These are phyloP conservation scores for Clarireedia sp. DNA, from an alignment of 2,329 filamentous ascomycete species.

Conservation along the genomic window DNA sequence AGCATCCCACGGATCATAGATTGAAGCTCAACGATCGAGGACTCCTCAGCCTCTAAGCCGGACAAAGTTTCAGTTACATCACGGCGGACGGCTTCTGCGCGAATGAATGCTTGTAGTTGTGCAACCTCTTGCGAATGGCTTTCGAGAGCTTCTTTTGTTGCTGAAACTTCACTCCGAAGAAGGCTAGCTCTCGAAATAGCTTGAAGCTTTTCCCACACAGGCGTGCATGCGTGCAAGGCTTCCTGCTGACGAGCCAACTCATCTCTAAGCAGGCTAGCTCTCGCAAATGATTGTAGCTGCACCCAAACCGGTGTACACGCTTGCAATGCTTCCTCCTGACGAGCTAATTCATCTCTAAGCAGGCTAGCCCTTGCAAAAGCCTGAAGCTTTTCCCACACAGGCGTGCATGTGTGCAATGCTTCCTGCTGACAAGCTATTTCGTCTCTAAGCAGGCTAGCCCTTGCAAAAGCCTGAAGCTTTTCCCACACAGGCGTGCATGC, in stretches of 20 bases:
- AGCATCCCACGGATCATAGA: constrained; percentile 54
- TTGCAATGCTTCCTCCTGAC: constrained; percentile 43
- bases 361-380: constrained; percentile 36
- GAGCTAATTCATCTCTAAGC: constrained; percentile 17
- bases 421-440: constrained; percentile 32
- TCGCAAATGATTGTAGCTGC: no score
- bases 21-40: constrained; percentile 46
- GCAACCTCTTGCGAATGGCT: constrained; percentile 33
- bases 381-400: constrained; percentile 43
- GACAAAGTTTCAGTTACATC: constrained; percentile 42
- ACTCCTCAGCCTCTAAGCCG: constrained; percentile 39
- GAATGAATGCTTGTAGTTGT: constrained; percentile 31
- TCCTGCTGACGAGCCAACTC: constrained; percentile 32
- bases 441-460: constrained; percentile 51
- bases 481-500: constrained; percentile 43
- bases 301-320: constrained; percentile 41
- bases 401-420: constrained; percentile 41
- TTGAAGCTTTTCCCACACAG: constrained; percentile 43
- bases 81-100: constrained; percentile 47
- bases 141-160: constrained; percentile 46
- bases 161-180: constrained; percentile 37
- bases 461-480: constrained; percentile 38
- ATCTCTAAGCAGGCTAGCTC: no score
- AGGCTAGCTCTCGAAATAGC: constrained; percentile 36
- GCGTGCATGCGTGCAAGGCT: constrained; percentile 41